Evolutionary conservation across 805 yeast genomes (phyloP), one percentile per base, ranked within the genome.

Genomic region (Babjeviella inositovora): DNA sequence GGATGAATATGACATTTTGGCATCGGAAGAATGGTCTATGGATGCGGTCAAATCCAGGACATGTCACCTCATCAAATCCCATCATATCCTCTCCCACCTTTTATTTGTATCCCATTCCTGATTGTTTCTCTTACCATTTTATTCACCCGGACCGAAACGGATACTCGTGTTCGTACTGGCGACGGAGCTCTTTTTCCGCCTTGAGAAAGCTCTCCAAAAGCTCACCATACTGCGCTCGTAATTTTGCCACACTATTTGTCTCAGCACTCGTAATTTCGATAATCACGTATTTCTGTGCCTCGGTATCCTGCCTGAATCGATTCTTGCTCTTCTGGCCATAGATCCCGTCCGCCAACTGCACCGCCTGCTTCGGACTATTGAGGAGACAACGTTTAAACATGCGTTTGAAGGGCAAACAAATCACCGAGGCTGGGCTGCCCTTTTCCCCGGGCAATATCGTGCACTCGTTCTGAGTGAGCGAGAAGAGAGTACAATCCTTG

Each of bases 341-440:
- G 1, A 62, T 56, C 8, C 50, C 29, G 28, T 56, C 63, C 5
- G 53, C 50, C 21, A 52, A 51, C 22, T 50, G 31, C 58, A 59
- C 53, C 16, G 40, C 34, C 12, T 46, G 35, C 4, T 24, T 30
- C 10, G 46, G 40, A 10, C n/a, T n/a, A n/a, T n/a, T n/a, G n/a
- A 50, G 30, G 13, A 51, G 31, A 28, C 62, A 56, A 23, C 58
- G 30, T 35, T 50, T 57, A 34, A 56, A 56, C 6, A 53, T 25
- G 21, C 62, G 28, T 25, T 50, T 53, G 34, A 56, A 56, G 9
- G 62, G 62, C 15, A 56, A 33, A 27, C 62, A 56, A 14, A 56
- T 43, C 18, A 53, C 52, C 26, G 50, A 41, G 3, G 34, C 36
- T 8, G 36, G 37, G 3, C 34, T 34, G 20, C 34, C 38, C 27